These are phyloP conservation scores for Micractinium sp. DNA, from an alignment of 139 green algal genomes.

Conservation along the genomic window DNA sequence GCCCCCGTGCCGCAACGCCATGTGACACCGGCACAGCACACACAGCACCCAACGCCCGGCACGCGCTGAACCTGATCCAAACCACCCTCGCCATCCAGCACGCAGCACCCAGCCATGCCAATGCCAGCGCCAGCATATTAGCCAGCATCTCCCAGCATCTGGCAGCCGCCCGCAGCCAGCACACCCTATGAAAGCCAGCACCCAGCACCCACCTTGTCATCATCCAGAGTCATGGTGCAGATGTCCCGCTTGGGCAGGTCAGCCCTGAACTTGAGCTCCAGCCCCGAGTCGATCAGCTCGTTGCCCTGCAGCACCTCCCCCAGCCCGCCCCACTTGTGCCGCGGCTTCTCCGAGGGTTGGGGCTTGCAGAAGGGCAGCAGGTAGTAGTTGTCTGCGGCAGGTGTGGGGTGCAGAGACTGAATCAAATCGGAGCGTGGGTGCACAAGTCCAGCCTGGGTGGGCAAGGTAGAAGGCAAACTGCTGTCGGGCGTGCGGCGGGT, in stretches of 20 bases:
- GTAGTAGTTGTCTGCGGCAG: conserved; percentile 90
- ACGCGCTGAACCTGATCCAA: no score
- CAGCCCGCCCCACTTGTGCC: conserved; percentile 93
- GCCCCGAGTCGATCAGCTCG: conserved; percentile 92
- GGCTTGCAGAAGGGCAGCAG: conserved; percentile 92
- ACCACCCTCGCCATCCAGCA: no score
- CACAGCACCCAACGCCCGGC: no score
- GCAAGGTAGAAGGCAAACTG: not conserved
- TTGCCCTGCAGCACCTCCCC: conserved; percentile 97
- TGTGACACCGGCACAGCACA: no score
- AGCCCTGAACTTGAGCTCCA: conserved; percentile 88
- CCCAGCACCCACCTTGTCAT: conserved; percentile 41
- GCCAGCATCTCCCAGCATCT: no score
- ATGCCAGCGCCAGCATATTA: no score
- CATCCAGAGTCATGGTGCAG: conserved; percentile 74
- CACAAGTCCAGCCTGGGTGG: not conserved
- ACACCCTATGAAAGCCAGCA: not conserved
- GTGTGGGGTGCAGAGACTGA: not conserved
- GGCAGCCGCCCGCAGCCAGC: no score
- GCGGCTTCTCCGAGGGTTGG: conserved; percentile 49
- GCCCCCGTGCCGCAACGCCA: no score
- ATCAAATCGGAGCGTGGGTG: not conserved
- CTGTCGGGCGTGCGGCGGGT: not conserved
- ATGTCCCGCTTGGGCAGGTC: conserved; percentile 78
- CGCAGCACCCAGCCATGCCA: no score